Conservation (phyloP, 805 yeast genomes). For the Yamadazyma sp. region DNA sequence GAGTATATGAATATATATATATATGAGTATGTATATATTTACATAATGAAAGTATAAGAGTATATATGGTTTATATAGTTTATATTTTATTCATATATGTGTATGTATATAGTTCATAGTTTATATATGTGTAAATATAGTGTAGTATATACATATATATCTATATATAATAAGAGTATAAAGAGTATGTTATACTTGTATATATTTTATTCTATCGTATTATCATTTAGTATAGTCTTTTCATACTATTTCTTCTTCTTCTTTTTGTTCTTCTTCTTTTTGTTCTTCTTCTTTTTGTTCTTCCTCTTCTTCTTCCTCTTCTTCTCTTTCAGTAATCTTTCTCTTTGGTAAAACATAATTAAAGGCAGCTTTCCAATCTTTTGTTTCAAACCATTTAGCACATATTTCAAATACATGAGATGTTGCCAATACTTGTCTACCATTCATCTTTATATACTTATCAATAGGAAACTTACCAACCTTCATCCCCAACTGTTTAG, state of each 20-base stretch:
- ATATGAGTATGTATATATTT: no score
- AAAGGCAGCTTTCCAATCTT: slow-evolving; percentile 84
- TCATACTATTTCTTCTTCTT: background rate
- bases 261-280: slow-evolving; percentile 3
- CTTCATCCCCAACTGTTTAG: slow-evolving; percentile 62
- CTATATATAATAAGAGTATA: no score
- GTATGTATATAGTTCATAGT: no score
- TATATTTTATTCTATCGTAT: no score
- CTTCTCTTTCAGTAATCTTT: slow-evolving; percentile 36
- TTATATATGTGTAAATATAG: no score
- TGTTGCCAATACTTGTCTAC: slow-evolving; percentile 87
- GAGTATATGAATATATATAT: no score
- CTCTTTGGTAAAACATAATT: slow-evolving; percentile 84
- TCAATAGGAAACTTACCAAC: slow-evolving; percentile 86
- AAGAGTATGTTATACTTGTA: no score
- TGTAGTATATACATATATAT: no score
- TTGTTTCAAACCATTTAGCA: slow-evolving; percentile 72
- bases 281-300: background rate
- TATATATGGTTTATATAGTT: no score
- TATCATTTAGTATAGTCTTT: background rate
- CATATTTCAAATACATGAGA: slow-evolving; percentile 91
- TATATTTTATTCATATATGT: no score
- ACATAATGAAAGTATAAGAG: no score
- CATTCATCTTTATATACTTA: slow-evolving; percentile 75
- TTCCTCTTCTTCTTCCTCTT: slow-evolving; percentile 4